These are phyloP conservation scores for Helichrysum umbraculigerum DNA, from an alignment of 129 eudicot species.

Conservation along the genomic window DNA sequence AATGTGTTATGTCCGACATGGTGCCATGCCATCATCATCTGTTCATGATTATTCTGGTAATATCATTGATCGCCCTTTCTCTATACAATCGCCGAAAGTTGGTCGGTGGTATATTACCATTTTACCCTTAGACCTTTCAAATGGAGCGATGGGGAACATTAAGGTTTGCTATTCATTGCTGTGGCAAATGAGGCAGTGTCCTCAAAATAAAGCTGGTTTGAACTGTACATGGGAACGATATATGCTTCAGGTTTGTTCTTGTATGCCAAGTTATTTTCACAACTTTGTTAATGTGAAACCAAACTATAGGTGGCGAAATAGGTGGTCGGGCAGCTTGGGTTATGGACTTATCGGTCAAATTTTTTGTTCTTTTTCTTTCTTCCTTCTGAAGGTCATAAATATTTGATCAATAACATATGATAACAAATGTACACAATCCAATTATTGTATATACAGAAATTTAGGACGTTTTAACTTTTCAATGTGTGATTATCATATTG, in stretches of 20 bases:
- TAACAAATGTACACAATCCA: neutral
- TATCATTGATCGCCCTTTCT: constrained; percentile 28
- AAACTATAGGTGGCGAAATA: constrained; percentile 6
- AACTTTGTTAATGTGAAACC: neutral
- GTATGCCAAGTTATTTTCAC: constrained; percentile 13
- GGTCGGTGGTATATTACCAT: constrained; percentile 38
- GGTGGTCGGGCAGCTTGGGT: neutral
- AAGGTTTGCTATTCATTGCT: constrained; percentile 32
- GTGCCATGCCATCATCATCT: constrained; percentile 37
- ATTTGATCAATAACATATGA: too few species aligned
- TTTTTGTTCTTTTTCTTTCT: too few species aligned
- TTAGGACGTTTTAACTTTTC: neutral
- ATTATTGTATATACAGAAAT: neutral
- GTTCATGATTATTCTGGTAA: constrained; percentile 36
- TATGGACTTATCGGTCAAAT: neutral
- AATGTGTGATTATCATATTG: neutral
- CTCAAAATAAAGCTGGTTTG: constrained; percentile 39
- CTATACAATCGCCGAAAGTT: constrained; percentile 32
- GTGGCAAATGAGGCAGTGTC: constrained; percentile 33
- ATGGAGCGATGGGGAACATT: neutral
- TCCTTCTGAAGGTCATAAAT: too few species aligned
- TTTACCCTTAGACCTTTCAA: constrained; percentile 24
- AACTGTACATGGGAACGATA: constrained; percentile 38
- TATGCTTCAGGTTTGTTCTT: constrained; percentile 35
- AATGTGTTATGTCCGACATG: constrained; percentile 42